Evolutionary conservation across 2,329 filamentous ascomycete species (phyloP), one percentile per base, ranked within the genome.

Genomic region (Diaporthe citrichinensis): DNA sequence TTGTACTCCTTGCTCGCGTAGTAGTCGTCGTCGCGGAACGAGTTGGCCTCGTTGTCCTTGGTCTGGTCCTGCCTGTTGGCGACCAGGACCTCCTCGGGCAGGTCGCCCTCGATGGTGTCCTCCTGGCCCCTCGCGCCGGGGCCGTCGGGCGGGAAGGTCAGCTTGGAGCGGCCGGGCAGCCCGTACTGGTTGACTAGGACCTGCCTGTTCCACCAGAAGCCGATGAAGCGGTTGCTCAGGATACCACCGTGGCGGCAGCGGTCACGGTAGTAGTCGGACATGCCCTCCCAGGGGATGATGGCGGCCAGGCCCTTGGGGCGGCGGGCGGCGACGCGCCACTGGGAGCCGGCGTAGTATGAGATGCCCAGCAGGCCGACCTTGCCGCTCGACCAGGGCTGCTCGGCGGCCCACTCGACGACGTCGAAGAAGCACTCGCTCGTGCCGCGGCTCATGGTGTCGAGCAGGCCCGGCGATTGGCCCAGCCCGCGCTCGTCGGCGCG

Each of bases 101-200:
- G 82, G 76, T 91, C 86, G 1, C 91, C 91, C 77, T 93, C 91
- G 36, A 92, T 84, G 0, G 90, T 92, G 71, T 88, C 89, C 78
- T 79, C 84, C 79, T 81, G 80, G 46, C 78, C 80, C 71, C 80
- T 79, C 59, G 80, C 80, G 7, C 78, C 80, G 0, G 81, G 81
- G 2, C 80, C 80, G 44, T 81, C 81, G 1, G 80, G 79, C 10
- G 81, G 80, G 76, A 82, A 83, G 9, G 75, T 80, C 36, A 81
- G 77, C 69, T 78, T 79, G 7, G 80, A 81, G n/a, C 82, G 75
- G 0, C 81, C 81, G 1, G 80, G 76, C 3, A 85, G 85, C 1
- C 93, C 93, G 76, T 94, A 94, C 81, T 95, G 93, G 79, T 94
- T 94, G 0, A 86, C 86, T 10, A 93, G 84, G 9, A 94, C 91